A percentile compares a stretch with the other conserved stretches of the same genome.
phyloP scores from a whole-genome alignment of 2,329 filamentous ascomycete genomes.

The Aureobasidium pullulans region DNA sequence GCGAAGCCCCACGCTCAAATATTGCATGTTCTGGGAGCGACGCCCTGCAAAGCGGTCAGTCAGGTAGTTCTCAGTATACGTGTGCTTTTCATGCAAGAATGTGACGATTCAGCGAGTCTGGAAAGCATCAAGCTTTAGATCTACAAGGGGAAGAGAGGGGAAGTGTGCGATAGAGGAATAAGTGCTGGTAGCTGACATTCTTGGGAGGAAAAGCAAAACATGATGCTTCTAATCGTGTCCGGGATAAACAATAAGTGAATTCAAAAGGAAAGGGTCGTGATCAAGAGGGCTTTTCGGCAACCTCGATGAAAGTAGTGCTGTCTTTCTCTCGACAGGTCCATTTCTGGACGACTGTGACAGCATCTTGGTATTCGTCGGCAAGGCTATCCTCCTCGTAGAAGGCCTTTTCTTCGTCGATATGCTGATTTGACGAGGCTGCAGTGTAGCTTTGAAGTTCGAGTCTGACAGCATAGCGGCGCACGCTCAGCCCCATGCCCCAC shows the following conservation, averaged over 20 bases:
- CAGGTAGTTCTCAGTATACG: no score
- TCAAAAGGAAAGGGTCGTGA: neutral
- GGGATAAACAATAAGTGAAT: neutral
- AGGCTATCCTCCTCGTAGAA: constrained; percentile 12
- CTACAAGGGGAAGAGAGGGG: neutral
- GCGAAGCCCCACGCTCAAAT: neutral
- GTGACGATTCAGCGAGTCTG: no score
- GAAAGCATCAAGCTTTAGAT: no score
- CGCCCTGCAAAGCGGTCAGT: neutral
- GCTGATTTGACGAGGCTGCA: neutral
- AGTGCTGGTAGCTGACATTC: neutral
- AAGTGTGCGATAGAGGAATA: constrained; percentile 4
- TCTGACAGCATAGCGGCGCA: constrained; percentile 14
- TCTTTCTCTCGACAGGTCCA: neutral
- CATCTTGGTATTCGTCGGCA: neutral
- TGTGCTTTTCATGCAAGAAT: no score
- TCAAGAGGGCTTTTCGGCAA: constrained; percentile 1
- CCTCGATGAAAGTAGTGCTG: neutral
- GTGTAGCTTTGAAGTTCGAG: constrained; percentile 7
- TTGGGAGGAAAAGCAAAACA: neutral
- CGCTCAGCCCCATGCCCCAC: constrained; percentile 13
- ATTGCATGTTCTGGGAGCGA: neutral
- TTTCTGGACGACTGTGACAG: neutral
- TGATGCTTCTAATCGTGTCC: constrained; percentile 4
- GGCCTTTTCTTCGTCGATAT: constrained; percentile 9